Evolutionary conservation across 2,329 filamentous ascomycete genomes (phyloP).

Genomic region (Dothidotthia symphoricarpi): DNA sequence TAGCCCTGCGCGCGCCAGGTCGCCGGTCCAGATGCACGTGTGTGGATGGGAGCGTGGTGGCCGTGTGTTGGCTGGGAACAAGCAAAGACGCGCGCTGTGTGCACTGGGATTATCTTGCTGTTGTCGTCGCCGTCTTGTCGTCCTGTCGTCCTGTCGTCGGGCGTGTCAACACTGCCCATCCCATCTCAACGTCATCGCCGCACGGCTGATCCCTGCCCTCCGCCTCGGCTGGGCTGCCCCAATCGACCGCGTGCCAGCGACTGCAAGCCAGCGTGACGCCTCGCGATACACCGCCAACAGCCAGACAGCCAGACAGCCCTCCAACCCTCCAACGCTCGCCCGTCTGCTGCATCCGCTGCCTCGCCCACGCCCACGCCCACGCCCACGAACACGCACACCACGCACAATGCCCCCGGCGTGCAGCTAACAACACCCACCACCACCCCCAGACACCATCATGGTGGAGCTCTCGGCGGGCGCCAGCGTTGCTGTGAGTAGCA

Average conservation of each 20-base stretch:
- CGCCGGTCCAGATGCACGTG: too few relatives aligned
- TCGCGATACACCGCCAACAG: slow-evolving; percentile 8
- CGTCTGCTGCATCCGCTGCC: slow-evolving; percentile 9
- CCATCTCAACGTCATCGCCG: slow-evolving; percentile 31
- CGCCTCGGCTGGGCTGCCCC: slow-evolving; percentile 24
- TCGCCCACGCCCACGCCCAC: slow-evolving; percentile 4
- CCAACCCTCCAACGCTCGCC: too few relatives aligned
- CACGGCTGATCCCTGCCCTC: slow-evolving; percentile 30
- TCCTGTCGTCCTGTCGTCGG: slow-evolving; percentile 1
- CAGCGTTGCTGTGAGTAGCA: slow-evolving; percentile 42
- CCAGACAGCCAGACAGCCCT: too few relatives aligned
- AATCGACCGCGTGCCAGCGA: slow-evolving; percentile 25
- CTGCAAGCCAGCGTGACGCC: slow-evolving; percentile 30
- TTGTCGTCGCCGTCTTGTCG: background rate
- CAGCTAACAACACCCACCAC: slow-evolving; percentile 33
- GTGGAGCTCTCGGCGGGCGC: slow-evolving; percentile 44
- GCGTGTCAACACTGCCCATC: too few relatives aligned
- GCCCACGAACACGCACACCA: slow-evolving; percentile 8
- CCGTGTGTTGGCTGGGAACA: too few relatives aligned
- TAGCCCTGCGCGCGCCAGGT: too few relatives aligned
- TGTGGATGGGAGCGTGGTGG: too few relatives aligned
- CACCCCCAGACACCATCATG: slow-evolving; percentile 26
- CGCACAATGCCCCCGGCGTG: slow-evolving; percentile 27
- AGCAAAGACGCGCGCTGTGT: too few relatives aligned
- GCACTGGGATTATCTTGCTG: too few relatives aligned